phyloP scores from a whole-genome alignment of 495 filamentous ascomycete genomes.

The Aspergillus incahuasiensis region DNA sequence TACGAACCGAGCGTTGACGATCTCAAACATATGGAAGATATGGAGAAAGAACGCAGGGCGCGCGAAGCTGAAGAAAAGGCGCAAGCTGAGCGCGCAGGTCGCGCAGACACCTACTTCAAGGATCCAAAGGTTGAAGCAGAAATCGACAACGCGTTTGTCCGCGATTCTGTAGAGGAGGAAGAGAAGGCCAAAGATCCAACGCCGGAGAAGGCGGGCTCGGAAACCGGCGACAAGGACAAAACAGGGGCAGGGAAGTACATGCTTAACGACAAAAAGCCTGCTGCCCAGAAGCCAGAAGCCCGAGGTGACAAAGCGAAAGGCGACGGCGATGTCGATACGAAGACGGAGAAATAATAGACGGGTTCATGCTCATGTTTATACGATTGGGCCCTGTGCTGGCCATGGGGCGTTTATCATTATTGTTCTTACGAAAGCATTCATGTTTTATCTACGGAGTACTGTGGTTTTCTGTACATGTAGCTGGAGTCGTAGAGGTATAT shows the following conservation, averaged over 20 bases:
- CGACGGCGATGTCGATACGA: background rate
- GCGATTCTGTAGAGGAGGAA: constrained; percentile 56
- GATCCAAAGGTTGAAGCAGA: constrained; percentile 72
- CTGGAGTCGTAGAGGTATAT: constrained; percentile 9
- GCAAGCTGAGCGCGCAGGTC: constrained; percentile 45
- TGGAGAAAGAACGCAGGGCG: constrained; percentile 73
- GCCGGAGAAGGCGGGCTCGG: background rate
- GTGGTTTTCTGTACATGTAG: constrained; percentile 12
- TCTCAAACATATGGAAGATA: constrained; percentile 95
- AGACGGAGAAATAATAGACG: background rate
- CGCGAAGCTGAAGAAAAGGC: constrained; percentile 72
- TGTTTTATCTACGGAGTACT: background rate
- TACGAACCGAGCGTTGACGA: constrained; percentile 98
- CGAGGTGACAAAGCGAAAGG: background rate
- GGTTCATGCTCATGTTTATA: background rate
- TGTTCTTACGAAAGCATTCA: background rate
- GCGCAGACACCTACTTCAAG: constrained; percentile 48
- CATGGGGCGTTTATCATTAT: constrained; percentile 5
- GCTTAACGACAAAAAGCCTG: background rate
- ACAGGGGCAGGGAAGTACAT: constrained; percentile 3
- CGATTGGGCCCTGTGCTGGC: constrained; percentile 17
- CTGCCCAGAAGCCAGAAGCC: background rate
- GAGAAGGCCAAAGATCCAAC: constrained; percentile 22
- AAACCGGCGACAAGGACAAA: constrained; percentile 3
- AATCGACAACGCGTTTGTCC: constrained; percentile 71